Conservation (phyloP, 148 eudicot species). For the Silene latifolia region DNA sequence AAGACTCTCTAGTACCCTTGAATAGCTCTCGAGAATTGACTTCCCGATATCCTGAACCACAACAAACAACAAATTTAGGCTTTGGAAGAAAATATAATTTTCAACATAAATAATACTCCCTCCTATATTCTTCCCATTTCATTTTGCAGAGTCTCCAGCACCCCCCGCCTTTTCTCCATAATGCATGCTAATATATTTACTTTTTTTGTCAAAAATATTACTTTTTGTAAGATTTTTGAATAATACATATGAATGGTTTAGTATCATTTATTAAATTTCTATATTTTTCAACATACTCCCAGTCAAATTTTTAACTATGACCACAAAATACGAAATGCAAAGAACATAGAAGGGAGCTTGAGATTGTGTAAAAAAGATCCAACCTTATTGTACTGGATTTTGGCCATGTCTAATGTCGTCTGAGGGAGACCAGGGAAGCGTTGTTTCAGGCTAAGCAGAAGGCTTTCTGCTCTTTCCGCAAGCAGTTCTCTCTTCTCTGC, state of each 20-base stretch:
- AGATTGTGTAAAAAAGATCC: background rate
- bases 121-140: no score
- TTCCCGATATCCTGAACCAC: constrained; percentile 55
- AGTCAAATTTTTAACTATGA: no score
- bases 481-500: constrained; percentile 49
- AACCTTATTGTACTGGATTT: constrained; percentile 68
- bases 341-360: background rate
- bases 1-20: constrained; percentile 61
- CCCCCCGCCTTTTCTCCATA: no score
- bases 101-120: background rate
- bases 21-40: constrained; percentile 66
- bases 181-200: no score
- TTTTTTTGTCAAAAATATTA: no score
- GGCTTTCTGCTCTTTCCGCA: constrained; percentile 62
- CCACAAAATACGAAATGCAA: background rate
- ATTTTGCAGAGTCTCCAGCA: no score
- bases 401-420: constrained; percentile 63
- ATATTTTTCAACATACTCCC: no score
- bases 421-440: constrained; percentile 70
- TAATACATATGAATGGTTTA: no score
- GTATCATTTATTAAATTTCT: no score
- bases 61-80: background rate
- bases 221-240: no score
- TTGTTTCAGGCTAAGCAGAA: constrained; percentile 50
- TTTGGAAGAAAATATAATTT: background rate